These are phyloP conservation scores for Botryotinia globosa DNA, from an alignment of 2,329 filamentous ascomycete genomes.

Conservation along the genomic window DNA sequence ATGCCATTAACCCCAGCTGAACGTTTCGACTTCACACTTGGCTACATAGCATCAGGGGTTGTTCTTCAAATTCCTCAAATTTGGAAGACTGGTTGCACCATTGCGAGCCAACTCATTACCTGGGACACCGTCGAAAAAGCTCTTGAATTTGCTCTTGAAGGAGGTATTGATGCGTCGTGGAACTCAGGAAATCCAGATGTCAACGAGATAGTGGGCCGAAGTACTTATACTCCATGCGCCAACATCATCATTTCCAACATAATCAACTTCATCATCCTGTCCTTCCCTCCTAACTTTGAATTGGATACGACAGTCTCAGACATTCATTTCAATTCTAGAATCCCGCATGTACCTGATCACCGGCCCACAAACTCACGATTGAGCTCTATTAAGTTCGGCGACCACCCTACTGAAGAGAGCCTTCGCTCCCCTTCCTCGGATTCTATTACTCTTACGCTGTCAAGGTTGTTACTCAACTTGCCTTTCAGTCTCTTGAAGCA, in stretches of 20 bases:
- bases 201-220: conserved; percentile 35
- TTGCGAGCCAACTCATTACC: conserved; percentile 55
- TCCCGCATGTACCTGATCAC: conserved; percentile 40
- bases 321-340: conserved; percentile 46
- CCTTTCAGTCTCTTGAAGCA: conserved; percentile 66
- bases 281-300: conserved; percentile 58
- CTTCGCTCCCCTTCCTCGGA: conserved; percentile 35
- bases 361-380: conserved; percentile 50
- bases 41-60: conserved; percentile 62
- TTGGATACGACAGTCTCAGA: conserved; percentile 52
- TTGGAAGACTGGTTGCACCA: conserved; percentile 55
- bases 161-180: conserved; percentile 43
- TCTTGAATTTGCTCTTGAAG: conserved; percentile 56
- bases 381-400: conserved; percentile 69
- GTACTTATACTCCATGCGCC: conserved; percentile 54
- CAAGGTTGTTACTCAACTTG: conserved; percentile 65
- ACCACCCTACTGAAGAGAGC: conserved; percentile 46
- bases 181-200: conserved; percentile 35
- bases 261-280: conserved; percentile 57
- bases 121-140: conserved; percentile 63
- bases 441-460: conserved; percentile 49
- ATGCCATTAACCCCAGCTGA: conserved; percentile 43
- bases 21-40: conserved; percentile 55
- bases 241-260: conserved; percentile 53
- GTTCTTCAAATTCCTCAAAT: conserved; percentile 56